Percentiles rank a stretch among this genome's conserved stretches.
Evolutionary conservation across 2,329 filamentous ascomycete species (phyloP).

Genomic region (Plenodomus tracheiphilus): DNA sequence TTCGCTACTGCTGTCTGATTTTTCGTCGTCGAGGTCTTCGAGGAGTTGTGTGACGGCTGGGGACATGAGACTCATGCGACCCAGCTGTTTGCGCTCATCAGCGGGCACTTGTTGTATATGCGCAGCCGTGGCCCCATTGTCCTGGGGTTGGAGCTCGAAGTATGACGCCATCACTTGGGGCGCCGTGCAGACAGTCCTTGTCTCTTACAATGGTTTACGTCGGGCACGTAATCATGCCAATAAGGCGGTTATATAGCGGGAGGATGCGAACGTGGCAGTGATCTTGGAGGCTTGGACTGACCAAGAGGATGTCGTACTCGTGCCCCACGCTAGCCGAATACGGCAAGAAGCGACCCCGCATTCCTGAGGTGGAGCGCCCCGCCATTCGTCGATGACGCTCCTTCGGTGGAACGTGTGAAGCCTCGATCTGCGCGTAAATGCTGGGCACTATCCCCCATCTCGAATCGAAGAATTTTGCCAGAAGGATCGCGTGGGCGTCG

Average conservation of each 20-base stretch:
- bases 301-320: conserved; percentile 1
- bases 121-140: conserved; percentile 13
- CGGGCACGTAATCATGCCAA: conserved; percentile 5
- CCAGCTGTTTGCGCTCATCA: conserved; percentile 19
- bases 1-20: conserved; percentile 32
- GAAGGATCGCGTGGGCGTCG: not conserved
- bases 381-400: conserved; percentile 5
- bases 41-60: conserved; percentile 37
- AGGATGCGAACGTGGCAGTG: conserved; percentile 13
- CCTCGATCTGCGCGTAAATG: conserved; percentile 7
- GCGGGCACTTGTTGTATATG: conserved; percentile 14
- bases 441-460: conserved; percentile 14
- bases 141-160: conserved; percentile 33
- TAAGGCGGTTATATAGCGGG: conserved; percentile 9
- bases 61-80: conserved; percentile 26
- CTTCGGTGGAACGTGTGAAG: conserved; percentile 6
- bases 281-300: conserved; percentile 10
- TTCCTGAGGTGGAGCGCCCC: not conserved
- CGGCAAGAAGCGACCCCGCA: conserved; percentile 10
- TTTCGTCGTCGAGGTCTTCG: conserved; percentile 29
- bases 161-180: conserved; percentile 38
- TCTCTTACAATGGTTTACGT: not conserved
- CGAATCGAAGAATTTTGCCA: not conserved
- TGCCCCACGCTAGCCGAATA: conserved; percentile 4
- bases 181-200: conserved; percentile 4